A percentile compares a stretch with the other conserved stretches of the same genome.
phyloP scores from a whole-genome alignment of 129 eudicot genomes.

The Deinandra increscens region DNA sequence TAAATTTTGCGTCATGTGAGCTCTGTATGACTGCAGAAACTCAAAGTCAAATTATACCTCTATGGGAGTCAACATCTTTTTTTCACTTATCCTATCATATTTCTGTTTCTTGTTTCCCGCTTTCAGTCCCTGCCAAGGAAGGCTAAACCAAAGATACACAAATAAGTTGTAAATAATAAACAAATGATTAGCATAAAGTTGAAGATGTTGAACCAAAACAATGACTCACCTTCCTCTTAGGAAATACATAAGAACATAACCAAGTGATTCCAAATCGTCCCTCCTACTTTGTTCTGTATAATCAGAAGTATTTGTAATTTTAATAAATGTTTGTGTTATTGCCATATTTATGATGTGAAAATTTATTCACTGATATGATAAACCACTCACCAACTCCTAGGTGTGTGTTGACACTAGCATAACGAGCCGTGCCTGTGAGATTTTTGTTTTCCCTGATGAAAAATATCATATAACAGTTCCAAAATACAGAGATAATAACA shows the following conservation, averaged over 20 bases:
- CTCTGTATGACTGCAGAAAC: background rate
- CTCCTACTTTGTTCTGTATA: conserved; percentile 92
- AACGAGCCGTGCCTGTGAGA: conserved; percentile 98
- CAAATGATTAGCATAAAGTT: background rate
- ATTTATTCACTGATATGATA: background rate
- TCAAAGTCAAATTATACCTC: conserved; percentile 48
- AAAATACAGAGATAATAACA: conserved; percentile 4
- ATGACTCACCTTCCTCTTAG: conserved; percentile 81
- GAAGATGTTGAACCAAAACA: background rate
- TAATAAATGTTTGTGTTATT: background rate
- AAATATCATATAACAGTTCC: conserved; percentile 9
- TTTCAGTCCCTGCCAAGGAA: conserved; percentile 98
- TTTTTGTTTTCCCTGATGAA: conserved; percentile 85
- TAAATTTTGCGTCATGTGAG: background rate
- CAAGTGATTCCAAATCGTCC: conserved; percentile 98
- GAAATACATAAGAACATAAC: conserved; percentile 94
- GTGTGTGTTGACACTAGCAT: conserved; percentile 97
- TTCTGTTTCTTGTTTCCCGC: conserved; percentile 96
- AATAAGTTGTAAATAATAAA: background rate
- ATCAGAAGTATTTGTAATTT: background rate
- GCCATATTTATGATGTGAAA: background rate
- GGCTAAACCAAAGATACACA: conserved; percentile 41
- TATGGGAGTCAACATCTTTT: conserved; percentile 81
- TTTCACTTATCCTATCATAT: conserved; percentile 91
- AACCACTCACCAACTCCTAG: conserved; percentile 86